Conservation (phyloP, 176 grass and related monocot species). For the Oryza coarctata region DNA sequence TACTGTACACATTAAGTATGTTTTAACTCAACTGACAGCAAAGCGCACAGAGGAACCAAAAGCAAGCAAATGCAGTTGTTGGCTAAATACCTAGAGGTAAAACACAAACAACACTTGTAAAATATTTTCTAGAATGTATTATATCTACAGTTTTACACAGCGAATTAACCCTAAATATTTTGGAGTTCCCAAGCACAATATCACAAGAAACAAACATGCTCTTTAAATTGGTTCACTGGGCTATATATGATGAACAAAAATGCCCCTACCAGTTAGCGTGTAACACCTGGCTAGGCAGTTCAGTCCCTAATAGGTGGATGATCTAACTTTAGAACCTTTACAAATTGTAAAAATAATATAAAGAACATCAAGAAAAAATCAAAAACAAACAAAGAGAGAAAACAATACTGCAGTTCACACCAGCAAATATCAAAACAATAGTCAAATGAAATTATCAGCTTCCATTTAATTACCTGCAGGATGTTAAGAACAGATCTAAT, state of each 20-base stretch:
- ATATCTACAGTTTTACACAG: background rate
- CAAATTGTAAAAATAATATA: background rate
- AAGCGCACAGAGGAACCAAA: background rate
- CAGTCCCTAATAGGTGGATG: background rate
- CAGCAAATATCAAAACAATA: constrained; percentile 1
- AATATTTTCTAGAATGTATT: background rate
- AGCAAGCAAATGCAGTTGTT: background rate
- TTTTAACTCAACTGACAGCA: background rate
- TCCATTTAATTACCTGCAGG: constrained; percentile 65
- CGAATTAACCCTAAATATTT: background rate
- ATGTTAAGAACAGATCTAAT: constrained; percentile 99
- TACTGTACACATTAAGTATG: background rate
- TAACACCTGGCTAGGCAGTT: too few species aligned
- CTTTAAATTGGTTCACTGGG: background rate
- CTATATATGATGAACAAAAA: background rate
- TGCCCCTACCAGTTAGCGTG: background rate
- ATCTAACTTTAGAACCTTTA: background rate
- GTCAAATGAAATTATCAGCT: constrained; percentile 11
- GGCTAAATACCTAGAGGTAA: background rate
- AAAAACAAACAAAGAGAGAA: background rate
- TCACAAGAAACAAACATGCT: background rate
- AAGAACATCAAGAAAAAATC: background rate
- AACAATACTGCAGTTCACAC: background rate
- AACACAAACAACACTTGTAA: background rate
- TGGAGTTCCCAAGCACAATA: constrained; percentile 2